Evolutionary conservation across 495 filamentous ascomycete species (phyloP).

Genomic region (Aspergillus baeticus): DNA sequence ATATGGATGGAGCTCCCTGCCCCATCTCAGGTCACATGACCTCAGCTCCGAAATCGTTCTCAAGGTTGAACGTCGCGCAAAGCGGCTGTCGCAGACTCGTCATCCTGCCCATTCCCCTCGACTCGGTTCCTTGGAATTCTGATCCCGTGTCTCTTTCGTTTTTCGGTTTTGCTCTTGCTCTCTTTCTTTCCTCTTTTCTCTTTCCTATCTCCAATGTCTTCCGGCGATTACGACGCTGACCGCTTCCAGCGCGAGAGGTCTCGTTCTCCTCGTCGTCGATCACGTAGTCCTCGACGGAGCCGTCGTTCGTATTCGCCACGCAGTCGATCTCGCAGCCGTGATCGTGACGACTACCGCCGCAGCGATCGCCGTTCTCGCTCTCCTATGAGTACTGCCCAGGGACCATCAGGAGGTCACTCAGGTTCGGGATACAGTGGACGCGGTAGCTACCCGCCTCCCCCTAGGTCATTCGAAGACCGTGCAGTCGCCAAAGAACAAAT

Average conservation of each 20-base stretch:
- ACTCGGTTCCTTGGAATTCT: conserved; percentile 3
- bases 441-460: conserved; percentile 59
- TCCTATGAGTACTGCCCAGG: conserved; percentile 76
- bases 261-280: conserved; percentile 86
- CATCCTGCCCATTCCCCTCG: background rate
- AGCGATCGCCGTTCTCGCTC: conserved; percentile 77
- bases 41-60: background rate
- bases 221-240: conserved; percentile 38
- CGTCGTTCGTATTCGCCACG: conserved; percentile 92
- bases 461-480: conserved; percentile 80
- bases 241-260: conserved; percentile 84
- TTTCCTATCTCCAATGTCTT: conserved; percentile 30
- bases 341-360: conserved; percentile 85
- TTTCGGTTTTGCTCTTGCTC: conserved; percentile 20
- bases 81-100: background rate
- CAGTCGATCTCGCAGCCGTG: conserved; percentile 87
- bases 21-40: conserved; percentile 12
- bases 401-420: conserved; percentile 66
- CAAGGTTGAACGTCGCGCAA: conserved; percentile 6
- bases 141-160: background rate
- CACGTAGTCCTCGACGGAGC: conserved; percentile 69
- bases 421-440: conserved; percentile 56
- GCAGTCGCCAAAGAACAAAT: conserved; percentile 85
- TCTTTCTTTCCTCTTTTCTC: conserved; percentile 16
- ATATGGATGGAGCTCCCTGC: conserved; percentile 3